Conservation (phyloP, 129 eudicot species). For the Lonicera japonica region DNA sequence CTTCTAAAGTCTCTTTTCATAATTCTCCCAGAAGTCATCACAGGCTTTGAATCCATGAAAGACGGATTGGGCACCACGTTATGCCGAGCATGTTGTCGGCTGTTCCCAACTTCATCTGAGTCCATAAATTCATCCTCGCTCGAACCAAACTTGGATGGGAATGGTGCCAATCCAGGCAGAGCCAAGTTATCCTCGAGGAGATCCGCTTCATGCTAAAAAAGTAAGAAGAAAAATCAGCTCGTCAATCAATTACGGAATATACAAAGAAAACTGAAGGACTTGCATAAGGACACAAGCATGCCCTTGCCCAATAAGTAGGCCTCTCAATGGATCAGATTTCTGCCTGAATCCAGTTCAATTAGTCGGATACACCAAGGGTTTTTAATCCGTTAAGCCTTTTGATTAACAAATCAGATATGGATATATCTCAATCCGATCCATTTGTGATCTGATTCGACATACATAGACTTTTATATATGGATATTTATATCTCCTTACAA, state of each 20-base stretch:
- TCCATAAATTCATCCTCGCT: conserved; percentile 88
- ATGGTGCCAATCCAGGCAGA: conserved; percentile 58
- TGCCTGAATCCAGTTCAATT: too few relatives aligned
- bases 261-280: too few relatives aligned
- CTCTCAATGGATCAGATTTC: too few relatives aligned
- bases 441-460: too few relatives aligned
- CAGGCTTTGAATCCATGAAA: conserved; percentile 38
- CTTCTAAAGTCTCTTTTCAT: conserved; percentile 46
- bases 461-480: too few relatives aligned
- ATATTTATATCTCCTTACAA: too few relatives aligned
- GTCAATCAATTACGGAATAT: not conserved
- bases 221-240: not conserved
- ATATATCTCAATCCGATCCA: too few relatives aligned
- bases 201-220: conserved; percentile 70
- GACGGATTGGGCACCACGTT: conserved; percentile 34
- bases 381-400: too few relatives aligned
- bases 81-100: conserved; percentile 33
- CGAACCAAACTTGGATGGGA: conserved; percentile 54
- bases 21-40: conserved; percentile 40
- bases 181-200: conserved; percentile 83
- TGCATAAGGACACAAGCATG: too few relatives aligned
- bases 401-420: too few relatives aligned
- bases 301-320: too few relatives aligned
- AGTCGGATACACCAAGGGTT: too few relatives aligned
- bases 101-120: conserved; percentile 59